Evolutionary conservation across 192 early-diverging fungal genomes (phyloP), one percentile per base, ranked within the genome.

Genomic region (Coemansia sp.): DNA sequence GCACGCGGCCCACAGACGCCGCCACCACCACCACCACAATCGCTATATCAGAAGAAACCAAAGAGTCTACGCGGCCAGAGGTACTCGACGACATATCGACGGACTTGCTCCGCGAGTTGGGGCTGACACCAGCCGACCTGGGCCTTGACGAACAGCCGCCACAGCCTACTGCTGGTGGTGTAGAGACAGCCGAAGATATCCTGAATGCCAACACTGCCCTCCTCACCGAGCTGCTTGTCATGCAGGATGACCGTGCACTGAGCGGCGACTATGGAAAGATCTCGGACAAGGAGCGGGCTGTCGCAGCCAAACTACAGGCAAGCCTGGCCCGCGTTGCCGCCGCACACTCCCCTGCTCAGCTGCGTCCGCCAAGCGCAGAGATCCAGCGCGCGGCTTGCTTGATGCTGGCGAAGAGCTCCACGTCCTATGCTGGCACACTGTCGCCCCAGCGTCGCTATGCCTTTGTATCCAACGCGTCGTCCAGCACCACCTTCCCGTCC

Each of bases 401-500:
- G 63, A 73, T 84, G 10, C 63, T 84, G 10, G 67, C 68, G 20
- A 68, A 68, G 33, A 44, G 27, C 49, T 34, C 65, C 22, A 52
- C 44, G 4, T 64, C 73, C 20, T 84, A 73, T 43, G 68, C 74
- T 3, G 82, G 82, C 41, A 78, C 77, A 2, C 60, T 84, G 77
- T 77, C 74, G 65, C 77, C 77, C 1, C 77, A 84, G 55, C 66
- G 66, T 15, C 77, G 82, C 29, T 84, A 68, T 65, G 77, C 82
- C n/a, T 79, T 73, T 29, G 70, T 84, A 44, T 78, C 76, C 10
- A 84, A 84, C 51, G 73, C 71, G 0, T 66, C 69, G 0, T 43
- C 73, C 3, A 71, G 63, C 34, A 29, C 71, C 20, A 63, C 55
- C 6, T 63, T 76, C 57, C 77, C 82, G 13, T 60, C 65, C 2